phyloP scores from a whole-genome alignment of 148 eudicot genomes.

The Vaccinium macrocarpon region DNA sequence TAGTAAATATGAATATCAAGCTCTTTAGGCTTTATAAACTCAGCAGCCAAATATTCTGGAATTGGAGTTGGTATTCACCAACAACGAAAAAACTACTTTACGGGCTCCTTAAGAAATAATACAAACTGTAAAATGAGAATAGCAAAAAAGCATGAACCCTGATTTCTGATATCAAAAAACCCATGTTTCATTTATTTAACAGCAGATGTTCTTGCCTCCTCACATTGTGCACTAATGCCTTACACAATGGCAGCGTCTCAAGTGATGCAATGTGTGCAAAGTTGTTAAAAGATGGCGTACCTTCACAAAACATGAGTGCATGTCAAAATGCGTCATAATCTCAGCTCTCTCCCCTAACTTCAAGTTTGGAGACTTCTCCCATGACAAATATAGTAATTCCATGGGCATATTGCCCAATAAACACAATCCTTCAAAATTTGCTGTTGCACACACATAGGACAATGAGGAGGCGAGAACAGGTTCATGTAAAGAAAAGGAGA shows the following conservation, averaged over 20 bases:
- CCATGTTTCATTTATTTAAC: neutral
- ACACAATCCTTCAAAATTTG: constrained; percentile 56
- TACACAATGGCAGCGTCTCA: neutral
- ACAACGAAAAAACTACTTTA: neutral
- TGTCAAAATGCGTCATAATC: constrained; percentile 61
- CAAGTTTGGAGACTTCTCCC: constrained; percentile 74
- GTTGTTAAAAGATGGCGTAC: constrained; percentile 32
- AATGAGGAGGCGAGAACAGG: constrained; percentile 19
- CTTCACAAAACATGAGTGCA: constrained; percentile 69
- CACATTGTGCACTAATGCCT: neutral
- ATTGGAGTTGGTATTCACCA: neutral
- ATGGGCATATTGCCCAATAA: constrained; percentile 75
- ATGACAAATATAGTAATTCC: constrained; percentile 63
- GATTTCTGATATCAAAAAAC: neutral
- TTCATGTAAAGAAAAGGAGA: neutral
- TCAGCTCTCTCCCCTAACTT: constrained; percentile 62
- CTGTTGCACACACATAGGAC: constrained; percentile 32
- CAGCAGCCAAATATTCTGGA: neutral
- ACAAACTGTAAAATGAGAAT: neutral
- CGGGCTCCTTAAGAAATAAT: neutral
- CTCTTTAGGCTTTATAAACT: neutral
- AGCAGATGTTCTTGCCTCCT: neutral
- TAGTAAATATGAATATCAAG: neutral
- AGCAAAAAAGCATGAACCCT: neutral
- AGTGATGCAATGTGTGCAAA: neutral